Conservation (phyloP, 2,329 filamentous ascomycete genomes). For the Cercospora beticola region DNA sequence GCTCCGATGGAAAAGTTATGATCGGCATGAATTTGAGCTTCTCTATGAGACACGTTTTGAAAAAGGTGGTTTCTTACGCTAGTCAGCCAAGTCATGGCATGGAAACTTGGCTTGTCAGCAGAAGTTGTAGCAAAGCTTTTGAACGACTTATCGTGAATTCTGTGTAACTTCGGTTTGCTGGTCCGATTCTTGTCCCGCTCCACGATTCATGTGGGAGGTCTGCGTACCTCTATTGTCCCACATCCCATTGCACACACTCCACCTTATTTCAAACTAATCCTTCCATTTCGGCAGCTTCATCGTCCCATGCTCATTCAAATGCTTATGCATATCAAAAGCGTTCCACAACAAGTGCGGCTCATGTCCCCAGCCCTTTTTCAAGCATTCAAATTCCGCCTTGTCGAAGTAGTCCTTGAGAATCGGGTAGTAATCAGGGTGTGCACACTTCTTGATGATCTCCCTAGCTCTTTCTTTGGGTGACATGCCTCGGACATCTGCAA, state of each 20-base stretch:
- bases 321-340: slow-evolving; percentile 85
- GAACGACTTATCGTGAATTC: background rate
- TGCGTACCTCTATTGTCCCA: background rate
- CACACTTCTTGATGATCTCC: slow-evolving; percentile 83
- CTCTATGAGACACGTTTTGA: background rate
- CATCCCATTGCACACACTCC: background rate
- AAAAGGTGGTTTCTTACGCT: background rate
- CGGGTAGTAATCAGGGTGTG: slow-evolving; percentile 79
- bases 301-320: slow-evolving; percentile 76
- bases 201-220: background rate
- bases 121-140: background rate
- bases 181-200: background rate
- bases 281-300: slow-evolving; percentile 78
- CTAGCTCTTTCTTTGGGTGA: slow-evolving; percentile 76
- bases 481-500: slow-evolving; percentile 81
- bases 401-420: slow-evolving; percentile 82
- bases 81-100: background rate
- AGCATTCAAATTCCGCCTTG: slow-evolving; percentile 80
- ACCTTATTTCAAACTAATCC: background rate
- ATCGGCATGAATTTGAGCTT: background rate
- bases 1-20: background rate
- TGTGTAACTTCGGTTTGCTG: background rate
- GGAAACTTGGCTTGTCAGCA: background rate
- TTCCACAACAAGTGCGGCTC: slow-evolving; percentile 87
- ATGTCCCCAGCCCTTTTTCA: slow-evolving; percentile 84